phyloP scores from a whole-genome alignment of 352 stramenopile species.

The Phytophthora melonis region DNA sequence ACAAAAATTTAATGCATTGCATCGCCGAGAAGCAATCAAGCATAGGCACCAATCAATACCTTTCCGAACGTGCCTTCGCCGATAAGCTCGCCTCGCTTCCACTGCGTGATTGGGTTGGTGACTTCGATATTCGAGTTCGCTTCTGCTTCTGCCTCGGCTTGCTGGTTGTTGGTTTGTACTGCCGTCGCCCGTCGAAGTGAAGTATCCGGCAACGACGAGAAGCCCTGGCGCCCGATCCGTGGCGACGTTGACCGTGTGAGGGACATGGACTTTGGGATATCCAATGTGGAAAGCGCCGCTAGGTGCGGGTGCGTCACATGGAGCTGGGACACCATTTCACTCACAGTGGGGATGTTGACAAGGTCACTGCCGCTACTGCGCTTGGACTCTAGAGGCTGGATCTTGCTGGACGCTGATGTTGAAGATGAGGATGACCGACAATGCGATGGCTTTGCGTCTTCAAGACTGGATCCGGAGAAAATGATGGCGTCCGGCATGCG shows the following conservation, averaged over 20 bases:
- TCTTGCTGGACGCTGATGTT: conserved; percentile 8
- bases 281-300: conserved; percentile 14
- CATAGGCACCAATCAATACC: conserved; percentile 24
- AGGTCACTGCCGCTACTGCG: conserved; percentile 11
- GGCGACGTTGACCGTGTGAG: conserved; percentile 64
- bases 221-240: conserved; percentile 40
- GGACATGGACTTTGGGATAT: conserved; percentile 47
- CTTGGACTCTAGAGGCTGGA: conserved; percentile 12
- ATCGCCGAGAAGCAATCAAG: neutral
- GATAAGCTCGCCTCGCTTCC: conserved; percentile 95
- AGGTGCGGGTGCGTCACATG: conserved; percentile 42
- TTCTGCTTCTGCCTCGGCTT: conserved; percentile 16
- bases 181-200: conserved; percentile 17
- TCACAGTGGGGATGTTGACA: conserved; percentile 31
- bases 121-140: neutral
- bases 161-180: conserved; percentile 28
- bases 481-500: conserved; percentile 63
- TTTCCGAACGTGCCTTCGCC: conserved; percentile 95
- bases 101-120: conserved; percentile 73
- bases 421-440: conserved; percentile 6
- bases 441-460: conserved; percentile 14
- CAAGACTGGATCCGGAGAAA: conserved; percentile 26
- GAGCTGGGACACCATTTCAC: conserved; percentile 48
- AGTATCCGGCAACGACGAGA: conserved; percentile 41
- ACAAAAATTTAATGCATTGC: neutral